Evolutionary conservation across 441 rosid genomes (phyloP).

Genomic region (Pelargonium fulgidum): DNA sequence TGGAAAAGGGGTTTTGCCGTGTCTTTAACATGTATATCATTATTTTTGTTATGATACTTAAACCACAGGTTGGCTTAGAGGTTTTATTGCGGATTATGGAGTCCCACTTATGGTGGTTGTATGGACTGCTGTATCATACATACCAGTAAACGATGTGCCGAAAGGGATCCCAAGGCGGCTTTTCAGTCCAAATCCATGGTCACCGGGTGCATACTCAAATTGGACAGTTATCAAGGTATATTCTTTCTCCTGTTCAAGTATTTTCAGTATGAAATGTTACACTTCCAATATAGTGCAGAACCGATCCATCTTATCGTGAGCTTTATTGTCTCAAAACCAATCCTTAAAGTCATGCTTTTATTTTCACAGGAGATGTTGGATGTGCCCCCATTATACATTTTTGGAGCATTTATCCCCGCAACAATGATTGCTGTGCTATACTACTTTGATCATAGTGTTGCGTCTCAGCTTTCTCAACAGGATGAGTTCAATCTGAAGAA

Average conservation of each 20-base stretch:
- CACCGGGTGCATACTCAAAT: slow-evolving; percentile 68
- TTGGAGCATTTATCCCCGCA: slow-evolving; percentile 77
- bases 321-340: slow-evolving; percentile 13
- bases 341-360: slow-evolving; percentile 20
- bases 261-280: slow-evolving; percentile 8
- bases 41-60: not conserved
- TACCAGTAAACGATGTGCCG: slow-evolving; percentile 60
- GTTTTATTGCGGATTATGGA: slow-evolving; percentile 68
- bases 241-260: slow-evolving; percentile 12
- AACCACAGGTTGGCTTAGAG: slow-evolving; percentile 55
- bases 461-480: slow-evolving; percentile 77
- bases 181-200: slow-evolving; percentile 81
- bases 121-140: slow-evolving; percentile 68
- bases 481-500: slow-evolving; percentile 74
- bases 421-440: slow-evolving; percentile 81
- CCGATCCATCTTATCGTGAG: slow-evolving; percentile 14
- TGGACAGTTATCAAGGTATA: slow-evolving; percentile 71
- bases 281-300: slow-evolving; percentile 12
- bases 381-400: slow-evolving; percentile 63
- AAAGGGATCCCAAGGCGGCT: slow-evolving; percentile 72
- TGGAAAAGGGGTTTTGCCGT: not conserved
- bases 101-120: slow-evolving; percentile 71
- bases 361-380: slow-evolving; percentile 54
- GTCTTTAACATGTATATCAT: not conserved
- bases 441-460: slow-evolving; percentile 82